Evolutionary conservation across 108 stramenopile species (phyloP).

Genomic region (Cyclotella kingstonii): DNA sequence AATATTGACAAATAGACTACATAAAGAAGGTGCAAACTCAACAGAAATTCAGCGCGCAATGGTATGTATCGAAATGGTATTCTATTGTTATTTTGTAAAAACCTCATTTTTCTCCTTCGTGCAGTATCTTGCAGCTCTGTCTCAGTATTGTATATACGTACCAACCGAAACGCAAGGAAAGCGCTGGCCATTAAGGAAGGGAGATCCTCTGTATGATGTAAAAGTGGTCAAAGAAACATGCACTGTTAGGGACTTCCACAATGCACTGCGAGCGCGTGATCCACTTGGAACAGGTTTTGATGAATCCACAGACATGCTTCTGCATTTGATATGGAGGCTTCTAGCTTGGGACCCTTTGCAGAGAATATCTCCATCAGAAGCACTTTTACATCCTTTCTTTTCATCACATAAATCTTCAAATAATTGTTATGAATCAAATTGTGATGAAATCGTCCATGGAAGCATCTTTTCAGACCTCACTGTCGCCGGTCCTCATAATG

Average conservation of each 20-base stretch:
- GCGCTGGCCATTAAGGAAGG: slow-evolving; percentile 67
- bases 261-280: slow-evolving; percentile 71
- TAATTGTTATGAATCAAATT: neutral
- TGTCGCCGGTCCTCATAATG: slow-evolving; percentile 57
- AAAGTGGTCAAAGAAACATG: slow-evolving; percentile 38
- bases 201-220: slow-evolving; percentile 66
- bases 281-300: slow-evolving; percentile 81
- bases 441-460: neutral
- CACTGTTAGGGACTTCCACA: slow-evolving; percentile 79
- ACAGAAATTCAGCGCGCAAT: slow-evolving; percentile 65
- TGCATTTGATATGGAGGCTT: slow-evolving; percentile 80
- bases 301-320: slow-evolving; percentile 51
- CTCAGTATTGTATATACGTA: slow-evolving; percentile 81
- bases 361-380: slow-evolving; percentile 64
- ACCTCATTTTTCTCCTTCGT: too few relatives aligned
- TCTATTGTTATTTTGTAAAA: neutral
- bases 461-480: neutral
- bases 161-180: slow-evolving; percentile 39
- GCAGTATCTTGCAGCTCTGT: slow-evolving; percentile 72
- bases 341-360: slow-evolving; percentile 73
- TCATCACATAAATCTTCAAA: slow-evolving; percentile 19
- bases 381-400: slow-evolving; percentile 78
- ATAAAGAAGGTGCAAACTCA: slow-evolving; percentile 57
- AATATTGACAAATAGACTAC: slow-evolving; percentile 69
- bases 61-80: too few relatives aligned